Conservation (phyloP, 495 filamentous ascomycete genomes). For the Evernia prunastri region DNA sequence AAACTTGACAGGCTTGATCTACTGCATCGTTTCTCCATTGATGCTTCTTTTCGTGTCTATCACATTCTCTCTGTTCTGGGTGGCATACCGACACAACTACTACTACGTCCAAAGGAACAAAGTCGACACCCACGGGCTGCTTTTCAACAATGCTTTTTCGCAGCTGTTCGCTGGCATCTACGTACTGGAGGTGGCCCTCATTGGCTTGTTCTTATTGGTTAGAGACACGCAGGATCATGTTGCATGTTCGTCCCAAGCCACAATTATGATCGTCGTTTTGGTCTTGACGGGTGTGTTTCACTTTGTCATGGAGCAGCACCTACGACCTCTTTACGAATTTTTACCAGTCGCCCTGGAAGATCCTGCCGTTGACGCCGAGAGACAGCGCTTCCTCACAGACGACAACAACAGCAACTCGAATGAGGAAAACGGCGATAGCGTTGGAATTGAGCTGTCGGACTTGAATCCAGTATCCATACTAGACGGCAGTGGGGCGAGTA, state of each 20-base stretch:
- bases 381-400: slow-evolving; percentile 73
- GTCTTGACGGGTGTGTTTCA: slow-evolving; percentile 75
- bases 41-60: slow-evolving; percentile 90
- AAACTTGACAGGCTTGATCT: slow-evolving; percentile 58
- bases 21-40: slow-evolving; percentile 80
- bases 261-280: slow-evolving; percentile 79
- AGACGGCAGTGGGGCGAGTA: slow-evolving; percentile 30
- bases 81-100: slow-evolving; percentile 92
- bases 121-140: slow-evolving; percentile 84
- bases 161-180: slow-evolving; percentile 94
- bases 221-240: slow-evolving; percentile 51
- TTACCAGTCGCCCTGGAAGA: slow-evolving; percentile 94
- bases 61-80: slow-evolving; percentile 90
- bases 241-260: slow-evolving; percentile 71
- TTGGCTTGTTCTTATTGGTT: slow-evolving; percentile 90
- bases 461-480: slow-evolving; percentile 6
- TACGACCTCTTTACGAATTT: slow-evolving; percentile 79
- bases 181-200: slow-evolving; percentile 83
- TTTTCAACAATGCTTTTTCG: slow-evolving; percentile 90
- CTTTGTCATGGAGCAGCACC: slow-evolving; percentile 69
- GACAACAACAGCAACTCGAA: slow-evolving; percentile 44
- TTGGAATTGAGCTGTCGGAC: slow-evolving; percentile 32
- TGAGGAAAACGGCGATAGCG: slow-evolving; percentile 46
- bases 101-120: slow-evolving; percentile 88
- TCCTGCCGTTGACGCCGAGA: slow-evolving; percentile 78